phyloP scores from a whole-genome alignment of 2,329 filamentous ascomycete species.

The Botryotinia narcissicola region DNA sequence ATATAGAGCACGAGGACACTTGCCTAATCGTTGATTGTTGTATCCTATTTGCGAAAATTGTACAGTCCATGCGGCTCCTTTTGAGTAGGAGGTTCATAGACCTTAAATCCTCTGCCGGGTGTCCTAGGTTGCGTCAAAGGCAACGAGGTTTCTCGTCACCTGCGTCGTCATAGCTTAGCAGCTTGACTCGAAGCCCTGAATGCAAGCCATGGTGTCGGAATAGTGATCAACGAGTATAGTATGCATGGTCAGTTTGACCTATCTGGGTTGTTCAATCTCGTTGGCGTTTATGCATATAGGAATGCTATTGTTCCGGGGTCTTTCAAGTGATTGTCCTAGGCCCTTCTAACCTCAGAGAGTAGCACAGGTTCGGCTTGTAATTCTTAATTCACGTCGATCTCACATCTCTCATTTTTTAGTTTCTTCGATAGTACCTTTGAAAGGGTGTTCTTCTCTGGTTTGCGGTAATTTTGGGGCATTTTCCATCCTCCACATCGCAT shows the following conservation, averaged over 20 bases:
- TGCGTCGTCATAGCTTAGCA: not conserved
- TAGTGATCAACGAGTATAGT: not conserved
- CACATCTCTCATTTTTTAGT: not conserved
- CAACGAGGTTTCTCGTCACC: not conserved
- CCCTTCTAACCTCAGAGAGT: not conserved
- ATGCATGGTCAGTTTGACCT: not conserved
- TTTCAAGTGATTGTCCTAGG: not conserved
- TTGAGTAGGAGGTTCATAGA: not conserved
- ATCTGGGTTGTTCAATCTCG: not conserved
- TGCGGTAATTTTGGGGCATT: not conserved
- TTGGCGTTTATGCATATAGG: not conserved
- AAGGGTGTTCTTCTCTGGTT: not conserved
- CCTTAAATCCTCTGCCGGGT: not conserved
- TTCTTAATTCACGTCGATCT: not conserved
- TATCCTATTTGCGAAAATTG: not conserved
- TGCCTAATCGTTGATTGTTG: not conserved
- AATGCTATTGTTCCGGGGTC: not conserved
- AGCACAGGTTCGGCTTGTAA: not conserved
- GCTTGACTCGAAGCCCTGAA: not conserved
- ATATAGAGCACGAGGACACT: not conserved
- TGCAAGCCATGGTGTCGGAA: not conserved
- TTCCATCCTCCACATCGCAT: not conserved
- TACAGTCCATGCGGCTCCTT: not conserved
- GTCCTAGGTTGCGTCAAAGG: not conserved
- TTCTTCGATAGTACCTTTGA: not conserved